Conservation (phyloP, 2,329 filamentous ascomycete genomes). For the Neophaeococcomyces mojaviensis region DNA sequence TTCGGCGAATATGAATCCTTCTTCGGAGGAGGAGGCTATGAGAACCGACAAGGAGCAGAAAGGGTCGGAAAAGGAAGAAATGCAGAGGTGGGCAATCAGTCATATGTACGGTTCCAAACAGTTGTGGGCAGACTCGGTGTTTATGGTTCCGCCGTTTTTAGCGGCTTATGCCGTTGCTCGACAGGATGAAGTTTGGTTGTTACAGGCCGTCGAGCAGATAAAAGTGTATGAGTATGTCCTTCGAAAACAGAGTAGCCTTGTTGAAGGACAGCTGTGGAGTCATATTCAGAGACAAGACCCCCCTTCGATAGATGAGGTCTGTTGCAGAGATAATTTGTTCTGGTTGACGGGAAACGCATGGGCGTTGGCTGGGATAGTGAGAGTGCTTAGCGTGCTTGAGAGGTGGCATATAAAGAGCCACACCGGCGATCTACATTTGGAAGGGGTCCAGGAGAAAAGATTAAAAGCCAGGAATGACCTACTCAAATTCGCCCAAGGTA, state of each 20-base stretch:
- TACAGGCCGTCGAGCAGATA: constrained; percentile 35
- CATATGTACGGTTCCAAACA: constrained; percentile 38
- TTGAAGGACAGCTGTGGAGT: constrained; percentile 33
- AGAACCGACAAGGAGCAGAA: too few relatives aligned
- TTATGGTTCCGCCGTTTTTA: constrained; percentile 45
- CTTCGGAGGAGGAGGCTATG: neutral
- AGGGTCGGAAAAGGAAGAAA: neutral
- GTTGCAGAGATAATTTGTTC: constrained; percentile 28
- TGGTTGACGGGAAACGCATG: constrained; percentile 36
- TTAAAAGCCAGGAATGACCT: constrained; percentile 25
- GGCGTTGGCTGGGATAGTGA: constrained; percentile 41
- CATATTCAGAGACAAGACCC: constrained; percentile 37
- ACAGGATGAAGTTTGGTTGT: constrained; percentile 29
- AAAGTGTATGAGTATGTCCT: constrained; percentile 37
- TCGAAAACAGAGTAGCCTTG: constrained; percentile 18
- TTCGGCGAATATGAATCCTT: too few relatives aligned
- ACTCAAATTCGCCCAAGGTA: constrained; percentile 30
- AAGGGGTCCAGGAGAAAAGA: constrained; percentile 18
- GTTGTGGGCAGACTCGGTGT: constrained; percentile 44
- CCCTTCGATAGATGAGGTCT: constrained; percentile 36
- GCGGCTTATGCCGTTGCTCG: constrained; percentile 40
- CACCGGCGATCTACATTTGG: constrained; percentile 16
- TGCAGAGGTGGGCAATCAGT: constrained; percentile 33
- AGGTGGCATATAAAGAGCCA: constrained; percentile 21
- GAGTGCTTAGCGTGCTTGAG: constrained; percentile 37